Evolutionary conservation across 331 rosid species (phyloP).

Genomic region (Pyrus hybrid): DNA sequence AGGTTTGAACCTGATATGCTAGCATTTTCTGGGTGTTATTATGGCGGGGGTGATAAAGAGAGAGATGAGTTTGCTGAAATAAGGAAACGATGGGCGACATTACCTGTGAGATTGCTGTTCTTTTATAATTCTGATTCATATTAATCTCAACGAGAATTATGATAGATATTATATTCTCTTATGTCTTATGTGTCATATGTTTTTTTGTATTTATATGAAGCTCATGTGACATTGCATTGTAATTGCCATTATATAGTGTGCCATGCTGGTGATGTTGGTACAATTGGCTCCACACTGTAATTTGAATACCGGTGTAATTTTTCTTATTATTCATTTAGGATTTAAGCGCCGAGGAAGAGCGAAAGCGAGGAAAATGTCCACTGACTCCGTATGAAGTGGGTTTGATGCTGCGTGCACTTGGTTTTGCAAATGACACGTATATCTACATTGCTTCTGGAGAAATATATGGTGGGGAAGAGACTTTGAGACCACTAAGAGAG

Average conservation of each 20-base stretch:
- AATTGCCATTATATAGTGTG: background rate
- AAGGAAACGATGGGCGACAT: constrained; percentile 92
- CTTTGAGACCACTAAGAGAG: constrained; percentile 78
- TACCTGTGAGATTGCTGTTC: constrained; percentile 71
- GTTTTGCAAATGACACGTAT: constrained; percentile 77
- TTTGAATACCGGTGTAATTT: constrained; percentile 10
- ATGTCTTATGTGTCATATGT: background rate
- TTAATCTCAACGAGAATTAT: constrained; percentile 1
- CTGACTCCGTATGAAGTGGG: constrained; percentile 96
- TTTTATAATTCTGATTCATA: constrained; percentile 7
- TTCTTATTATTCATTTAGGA: constrained; percentile 40
- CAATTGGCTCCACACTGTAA: background rate
- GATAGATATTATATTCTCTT: constrained; percentile 4
- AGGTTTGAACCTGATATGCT: constrained; percentile 99
- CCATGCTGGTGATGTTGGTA: background rate
- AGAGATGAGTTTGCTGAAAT: constrained; percentile 82
- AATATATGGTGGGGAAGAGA: constrained; percentile 94
- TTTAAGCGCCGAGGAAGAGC: constrained; percentile 74
- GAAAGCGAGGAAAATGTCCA: constrained; percentile 95
- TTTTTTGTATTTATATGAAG: background rate
- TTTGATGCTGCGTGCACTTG: constrained; percentile 85
- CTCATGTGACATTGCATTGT: background rate
- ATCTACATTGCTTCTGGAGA: constrained; percentile 96
- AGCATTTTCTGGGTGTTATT: constrained; percentile 96
- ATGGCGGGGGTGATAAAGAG: constrained; percentile 97